Base-by-base conservation (phyloP, 805 yeast genomes). In the Ascoidea rubescens region DNA sequence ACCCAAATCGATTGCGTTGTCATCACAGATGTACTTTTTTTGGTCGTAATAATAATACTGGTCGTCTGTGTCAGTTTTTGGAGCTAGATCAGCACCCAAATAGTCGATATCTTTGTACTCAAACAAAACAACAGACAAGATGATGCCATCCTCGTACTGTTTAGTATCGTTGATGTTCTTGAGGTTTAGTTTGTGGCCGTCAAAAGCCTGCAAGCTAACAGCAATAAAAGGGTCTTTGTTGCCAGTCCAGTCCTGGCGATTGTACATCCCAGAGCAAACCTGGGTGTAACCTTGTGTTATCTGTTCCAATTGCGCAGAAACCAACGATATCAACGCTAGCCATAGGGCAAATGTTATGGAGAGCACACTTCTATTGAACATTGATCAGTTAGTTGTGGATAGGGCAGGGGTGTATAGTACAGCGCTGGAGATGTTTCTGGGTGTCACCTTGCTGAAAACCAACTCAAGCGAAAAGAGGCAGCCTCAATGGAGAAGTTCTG, bases 231-330 rank as follows among this genome's bases (percentile, higher is more conserved):
- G 89, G 54, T 79, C 82, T 7, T 71, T 67, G 31, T 74, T 72
- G 43, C 99, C 99, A 49, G 88, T 84, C 90, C 95, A 87, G 62
- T 90, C 95, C 48, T 78, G 72, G 59, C 81, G 82, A 52, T 90
- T 77, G 68, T 91, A 91, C 81, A 91, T 84, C 43, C 99, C 99
- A 4, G 89, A 75, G 65, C 99, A 91, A 31, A 79, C 78, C 60
- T 87, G 93, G 16, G 82, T 71, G 49, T 76, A 68, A 8, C 60
- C 66, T 14, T 75, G 64, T 48, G 75, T 74, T 56, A 87, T 71
- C 31, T 62, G 62, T 33, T 75, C 83, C 61, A 68, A 65, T 57
- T 75, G 78, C 55, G 75, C 79, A 37, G 14, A 37, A 2, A 37
- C 43, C 14, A 10, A 10, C 14, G 43, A 37, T 37, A 37, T 37